A percentile compares a stretch with the other conserved stretches of the same genome.
Conservation (phyloP, 805 yeast genomes). For the Candida nanaspora region DNA sequence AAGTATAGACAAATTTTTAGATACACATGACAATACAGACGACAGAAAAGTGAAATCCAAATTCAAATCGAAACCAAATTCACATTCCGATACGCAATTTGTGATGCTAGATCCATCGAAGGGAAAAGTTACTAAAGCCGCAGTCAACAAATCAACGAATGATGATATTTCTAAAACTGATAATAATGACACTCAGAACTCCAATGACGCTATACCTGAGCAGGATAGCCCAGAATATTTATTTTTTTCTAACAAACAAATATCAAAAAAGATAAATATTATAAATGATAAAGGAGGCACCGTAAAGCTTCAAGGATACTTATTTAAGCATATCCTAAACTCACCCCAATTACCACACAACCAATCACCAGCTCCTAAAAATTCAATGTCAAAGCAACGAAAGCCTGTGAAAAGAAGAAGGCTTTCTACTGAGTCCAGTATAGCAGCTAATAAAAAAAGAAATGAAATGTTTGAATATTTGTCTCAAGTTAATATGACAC, state of each 20-base stretch:
- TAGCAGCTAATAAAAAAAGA: too few species aligned
- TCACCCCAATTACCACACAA: background rate
- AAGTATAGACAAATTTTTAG: too few species aligned
- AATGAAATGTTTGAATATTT: slow-evolving; percentile 3
- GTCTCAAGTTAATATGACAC: slow-evolving; percentile 5
- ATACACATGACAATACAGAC: too few species aligned
- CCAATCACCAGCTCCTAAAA: background rate
- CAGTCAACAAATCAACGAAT: background rate
- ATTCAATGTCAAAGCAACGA: background rate
- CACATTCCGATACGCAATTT: too few species aligned
- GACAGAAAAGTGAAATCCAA: too few species aligned
- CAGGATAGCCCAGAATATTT: too few species aligned
- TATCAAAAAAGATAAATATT: background rate
- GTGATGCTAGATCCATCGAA: background rate
- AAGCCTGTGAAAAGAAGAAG: background rate
- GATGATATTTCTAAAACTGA: background rate
- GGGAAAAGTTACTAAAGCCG: background rate
- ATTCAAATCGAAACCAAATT: too few species aligned
- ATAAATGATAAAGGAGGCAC: background rate
- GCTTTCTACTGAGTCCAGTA: too few species aligned
- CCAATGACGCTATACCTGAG: background rate
- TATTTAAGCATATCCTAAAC: slow-evolving; percentile 1
- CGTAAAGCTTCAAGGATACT: background rate
- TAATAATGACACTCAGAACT: background rate
- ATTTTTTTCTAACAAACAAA: background rate